Base-by-base conservation (phyloP, 2,329 filamentous ascomycete genomes). In the Aureobasidium melanogenum region DNA sequence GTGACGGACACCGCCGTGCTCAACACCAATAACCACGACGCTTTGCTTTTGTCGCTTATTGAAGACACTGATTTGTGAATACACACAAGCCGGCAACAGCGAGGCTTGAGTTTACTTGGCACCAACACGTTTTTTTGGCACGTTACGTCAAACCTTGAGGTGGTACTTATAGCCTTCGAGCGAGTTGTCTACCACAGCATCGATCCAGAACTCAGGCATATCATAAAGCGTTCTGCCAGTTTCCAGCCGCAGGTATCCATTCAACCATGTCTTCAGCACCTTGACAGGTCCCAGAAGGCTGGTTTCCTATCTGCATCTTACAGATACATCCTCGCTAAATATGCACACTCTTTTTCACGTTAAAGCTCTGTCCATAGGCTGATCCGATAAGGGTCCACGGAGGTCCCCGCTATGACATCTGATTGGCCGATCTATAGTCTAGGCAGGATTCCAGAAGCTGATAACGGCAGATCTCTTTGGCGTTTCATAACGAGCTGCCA, bases 401-500 rank as follows among this genome's bases (percentile, higher is more conserved):
- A 50, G 56, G 9, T 22, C 32, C 22, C 56, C 56, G 56, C 43
- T 59, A 32, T 26, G 56, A 30, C 26, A 38, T 59, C 44, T 59
- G 24, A 41, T 59, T 59, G 32, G 56, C 26, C 34, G 10, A 30
- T 30, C 24, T 28, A 38, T 9, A 2, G 30, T 15, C 30, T 28
- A 14, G 41, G 30, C 54, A 19, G 12, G 34, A 50, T 59, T 59
- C 56, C 50, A 59, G 56, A 59, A 59, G 34, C 36, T 41, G 56
- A 59, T 59, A 59, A 50, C 54, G 44, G 56, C 56, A 50, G 56
- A 59, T 48, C 43, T 59, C 24, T 59, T n/a, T 59, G 34, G 44
- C n/a, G 56, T 50, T 48, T 59, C 36, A 36, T 48, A 59, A 59
- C 56, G 56, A 59, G 56, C 56, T 59, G 56, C 56, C 56, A 48